A percentile compares a stretch with the other conserved stretches of the same genome.
Evolutionary conservation across 805 yeast genomes (phyloP).

Genomic region (Spathaspora gorwiae): DNA sequence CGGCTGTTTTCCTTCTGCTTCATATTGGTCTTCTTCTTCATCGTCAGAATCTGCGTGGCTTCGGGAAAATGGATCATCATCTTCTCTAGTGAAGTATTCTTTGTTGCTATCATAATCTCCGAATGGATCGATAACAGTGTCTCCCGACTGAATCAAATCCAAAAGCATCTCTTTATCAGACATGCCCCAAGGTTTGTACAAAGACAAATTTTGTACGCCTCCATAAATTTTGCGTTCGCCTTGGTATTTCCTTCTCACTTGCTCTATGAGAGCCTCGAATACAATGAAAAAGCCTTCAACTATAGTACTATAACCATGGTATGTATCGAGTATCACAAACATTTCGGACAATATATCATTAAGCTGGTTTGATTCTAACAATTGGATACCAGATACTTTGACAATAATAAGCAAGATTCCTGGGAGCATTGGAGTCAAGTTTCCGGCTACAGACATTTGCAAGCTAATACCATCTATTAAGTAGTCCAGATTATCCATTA

Average conservation of each 20-base stretch:
- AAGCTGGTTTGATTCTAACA: slow-evolving; percentile 53
- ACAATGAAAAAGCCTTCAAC: slow-evolving; percentile 72
- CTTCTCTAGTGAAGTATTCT: slow-evolving; percentile 35
- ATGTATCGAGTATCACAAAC: slow-evolving; percentile 74
- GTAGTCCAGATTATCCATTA: slow-evolving; percentile 73
- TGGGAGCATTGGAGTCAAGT: slow-evolving; percentile 67
- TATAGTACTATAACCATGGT: slow-evolving; percentile 73
- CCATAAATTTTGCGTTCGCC: not conserved
- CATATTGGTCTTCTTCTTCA: slow-evolving; percentile 18
- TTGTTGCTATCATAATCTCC: slow-evolving; percentile 29
- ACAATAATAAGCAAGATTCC: slow-evolving; percentile 67
- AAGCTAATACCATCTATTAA: slow-evolving; percentile 73
- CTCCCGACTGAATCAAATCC: slow-evolving; percentile 32
- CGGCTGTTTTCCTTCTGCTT: slow-evolving; percentile 12
- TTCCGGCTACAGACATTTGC: slow-evolving; percentile 59
- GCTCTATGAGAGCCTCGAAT: slow-evolving; percentile 56
- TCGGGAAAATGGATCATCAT: slow-evolving; percentile 31
- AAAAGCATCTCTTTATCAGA: slow-evolving; percentile 39
- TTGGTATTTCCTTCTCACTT: slow-evolving; percentile 18
- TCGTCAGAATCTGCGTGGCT: slow-evolving; percentile 21
- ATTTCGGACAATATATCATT: slow-evolving; percentile 71
- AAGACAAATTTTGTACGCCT: slow-evolving; percentile 11
- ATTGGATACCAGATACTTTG: slow-evolving; percentile 61
- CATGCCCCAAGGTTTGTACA: slow-evolving; percentile 61
- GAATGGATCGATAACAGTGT: slow-evolving; percentile 19